Base-by-base conservation (phyloP, 805 yeast species). In the Brettanomyces sp. region DNA sequence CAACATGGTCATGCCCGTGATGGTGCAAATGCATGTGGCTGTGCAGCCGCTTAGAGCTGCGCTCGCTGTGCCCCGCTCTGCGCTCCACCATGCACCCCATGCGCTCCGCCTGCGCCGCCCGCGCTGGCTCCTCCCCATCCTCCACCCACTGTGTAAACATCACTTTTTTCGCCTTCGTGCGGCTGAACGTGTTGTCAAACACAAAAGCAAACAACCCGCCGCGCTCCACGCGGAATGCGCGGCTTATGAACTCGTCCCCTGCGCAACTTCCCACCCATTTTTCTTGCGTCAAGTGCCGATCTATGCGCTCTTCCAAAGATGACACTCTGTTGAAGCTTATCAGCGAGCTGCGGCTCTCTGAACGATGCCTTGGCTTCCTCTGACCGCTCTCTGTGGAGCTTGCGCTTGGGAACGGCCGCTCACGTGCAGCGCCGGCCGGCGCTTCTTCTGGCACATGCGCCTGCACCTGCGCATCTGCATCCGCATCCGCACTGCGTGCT, bases 141-240 rank as follows among this genome's bases (percentile, higher is more conserved):
- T 56, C 55, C 5, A 66, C 63, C 46, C 67, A 67, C 40, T 73
- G 76, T 45, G 80, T 75, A 63, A 89, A 89, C 47, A 80, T 69
- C 1, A 91, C 79, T 49, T 84, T 87, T 62, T 91, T 93, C 41
- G 88, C 80, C 22, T 81, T 82, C 32, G 83, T 86, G 57, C 85
- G 88, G 32, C 96, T 83, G 55, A 89, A 87, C 0, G 95, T 84
- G 65, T 91, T 91, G 64, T 91, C 98, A 58, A 91, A 84, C 24
- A 93, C 82, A 60, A 91, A 85, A 0, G 96, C 97, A 64, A 76
- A 84, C 56, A 82, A 74, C 1, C 91, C 91, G 7, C 82, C 85
- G 23, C 72, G 68, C 3, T 62, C 63, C 3, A 82, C 82, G n/a
- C 71, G 69, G 48, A 82, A 69, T 25, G 70, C 65, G 1, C 90